Conservation (phyloP, 2,329 filamentous ascomycete species). For the Pseudofabraea citricarpa region DNA sequence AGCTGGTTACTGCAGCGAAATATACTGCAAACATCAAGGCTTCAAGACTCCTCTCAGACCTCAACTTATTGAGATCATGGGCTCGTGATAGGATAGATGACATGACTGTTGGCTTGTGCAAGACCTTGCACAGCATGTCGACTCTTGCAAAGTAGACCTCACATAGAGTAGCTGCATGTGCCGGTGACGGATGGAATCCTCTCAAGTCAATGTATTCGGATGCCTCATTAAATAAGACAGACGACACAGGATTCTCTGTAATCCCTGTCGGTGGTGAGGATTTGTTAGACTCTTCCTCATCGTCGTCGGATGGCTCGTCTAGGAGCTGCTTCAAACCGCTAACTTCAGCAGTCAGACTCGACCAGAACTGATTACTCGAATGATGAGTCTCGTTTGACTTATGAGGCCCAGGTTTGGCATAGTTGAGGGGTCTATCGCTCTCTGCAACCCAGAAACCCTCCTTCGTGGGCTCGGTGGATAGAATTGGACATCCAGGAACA, state of each 20-base stretch:
- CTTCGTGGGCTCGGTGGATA: neutral
- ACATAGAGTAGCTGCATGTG: neutral
- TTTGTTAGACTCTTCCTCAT: neutral
- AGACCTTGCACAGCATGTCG: constrained; percentile 62
- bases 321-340: neutral
- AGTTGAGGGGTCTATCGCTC: neutral
- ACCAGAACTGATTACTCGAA: constrained; percentile 1
- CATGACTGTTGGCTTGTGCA: constrained; percentile 60
- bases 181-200: neutral
- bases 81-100: neutral
- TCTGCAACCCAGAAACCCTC: neutral
- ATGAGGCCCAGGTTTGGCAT: constrained; percentile 1
- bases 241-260: neutral
- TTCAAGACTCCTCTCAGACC: neutral
- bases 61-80: neutral
- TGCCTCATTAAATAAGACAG: neutral
- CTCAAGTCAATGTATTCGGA: neutral
- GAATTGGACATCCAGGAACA: neutral
- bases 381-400: constrained; percentile 1
- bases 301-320: constrained; percentile 1
- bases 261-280: neutral
- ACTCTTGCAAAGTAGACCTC: constrained; percentile 32
- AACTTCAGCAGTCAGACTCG: neutral
- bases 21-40: constrained; percentile 1
- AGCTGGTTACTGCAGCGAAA: neutral